Conservation (phyloP, 2,329 filamentous ascomycete species). For the Neoarthrinium moseri region DNA sequence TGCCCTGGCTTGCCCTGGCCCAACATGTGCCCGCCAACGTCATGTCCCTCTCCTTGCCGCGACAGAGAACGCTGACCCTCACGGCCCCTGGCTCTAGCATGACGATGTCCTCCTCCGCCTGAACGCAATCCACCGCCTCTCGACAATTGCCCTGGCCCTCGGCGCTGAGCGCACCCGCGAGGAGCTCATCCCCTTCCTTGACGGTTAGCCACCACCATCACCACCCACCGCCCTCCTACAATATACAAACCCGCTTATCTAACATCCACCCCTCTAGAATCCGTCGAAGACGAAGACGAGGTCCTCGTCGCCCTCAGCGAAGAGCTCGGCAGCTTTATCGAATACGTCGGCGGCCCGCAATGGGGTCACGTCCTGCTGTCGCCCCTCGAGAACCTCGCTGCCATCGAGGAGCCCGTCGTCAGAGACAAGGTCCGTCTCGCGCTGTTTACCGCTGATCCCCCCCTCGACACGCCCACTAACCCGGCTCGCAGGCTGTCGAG, state of each 20-base stretch:
- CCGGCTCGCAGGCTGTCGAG: conserved; percentile 75
- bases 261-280: conserved; percentile 66
- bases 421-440: conserved; percentile 78
- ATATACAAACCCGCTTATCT: conserved; percentile 20
- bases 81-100: conserved; percentile 60
- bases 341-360: conserved; percentile 93
- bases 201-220: conserved; percentile 73
- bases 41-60: conserved; percentile 16
- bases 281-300: conserved; percentile 98
- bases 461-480: conserved; percentile 10
- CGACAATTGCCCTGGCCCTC: conserved; percentile 94
- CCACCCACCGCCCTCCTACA: conserved; percentile 13
- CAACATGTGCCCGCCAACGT: conserved; percentile 5
- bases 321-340: conserved; percentile 93
- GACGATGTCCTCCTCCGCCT: conserved; percentile 97
- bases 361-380: conserved; percentile 95
- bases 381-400: conserved; percentile 94
- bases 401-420: conserved; percentile 96
- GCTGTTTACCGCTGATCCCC: conserved; percentile 7
- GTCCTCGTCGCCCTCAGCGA: conserved; percentile 96
- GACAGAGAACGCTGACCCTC: conserved; percentile 2
- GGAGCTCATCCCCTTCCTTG: conserved; percentile 97
- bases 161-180: conserved; percentile 96
- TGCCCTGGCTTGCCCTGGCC: too few species aligned
- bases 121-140: conserved; percentile 97